Conservation (phyloP, 495 filamentous ascomycete genomes). For the Terfezia boudieri region DNA sequence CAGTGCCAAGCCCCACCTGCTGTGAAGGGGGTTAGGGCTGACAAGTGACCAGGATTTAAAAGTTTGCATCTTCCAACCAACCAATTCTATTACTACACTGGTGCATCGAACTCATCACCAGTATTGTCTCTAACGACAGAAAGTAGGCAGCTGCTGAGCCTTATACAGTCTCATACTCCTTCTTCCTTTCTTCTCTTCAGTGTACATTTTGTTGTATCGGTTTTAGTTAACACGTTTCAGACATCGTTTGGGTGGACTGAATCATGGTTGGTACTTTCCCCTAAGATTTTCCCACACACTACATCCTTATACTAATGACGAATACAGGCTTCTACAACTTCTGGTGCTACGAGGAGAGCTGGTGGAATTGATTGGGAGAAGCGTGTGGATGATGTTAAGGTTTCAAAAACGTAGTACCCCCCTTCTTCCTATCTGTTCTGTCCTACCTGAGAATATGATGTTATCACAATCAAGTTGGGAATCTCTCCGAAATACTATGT, state of each 20-base stretch:
- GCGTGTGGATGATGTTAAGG: conserved; percentile 64
- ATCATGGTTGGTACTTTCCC: conserved; percentile 5
- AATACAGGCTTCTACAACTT: background rate
- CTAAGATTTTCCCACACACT: background rate
- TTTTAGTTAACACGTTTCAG: conserved; percentile 13
- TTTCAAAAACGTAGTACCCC: conserved; percentile 60
- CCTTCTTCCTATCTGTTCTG: background rate
- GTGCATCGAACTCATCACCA: too few relatives aligned
- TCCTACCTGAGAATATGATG: conserved; percentile 43
- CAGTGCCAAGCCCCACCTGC: conserved; percentile 11
- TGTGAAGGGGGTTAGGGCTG: conserved; percentile 2
- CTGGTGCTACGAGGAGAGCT: conserved; percentile 10
- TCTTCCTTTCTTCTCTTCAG: background rate
- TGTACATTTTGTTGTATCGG: background rate
- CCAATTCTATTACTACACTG: background rate
- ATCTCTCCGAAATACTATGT: conserved; percentile 96
- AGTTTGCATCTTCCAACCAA: background rate
- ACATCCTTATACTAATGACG: background rate
- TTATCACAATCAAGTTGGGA: conserved; percentile 82
- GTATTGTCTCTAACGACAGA: too few relatives aligned
- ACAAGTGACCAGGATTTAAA: background rate
- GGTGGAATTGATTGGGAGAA: conserved; percentile 37
- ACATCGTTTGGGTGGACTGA: conserved; percentile 14
- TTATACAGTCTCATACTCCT: background rate
- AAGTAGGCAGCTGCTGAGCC: background rate